Base-by-base conservation (phyloP, 345 rosid genomes). In the Geranium rotundifolium region DNA sequence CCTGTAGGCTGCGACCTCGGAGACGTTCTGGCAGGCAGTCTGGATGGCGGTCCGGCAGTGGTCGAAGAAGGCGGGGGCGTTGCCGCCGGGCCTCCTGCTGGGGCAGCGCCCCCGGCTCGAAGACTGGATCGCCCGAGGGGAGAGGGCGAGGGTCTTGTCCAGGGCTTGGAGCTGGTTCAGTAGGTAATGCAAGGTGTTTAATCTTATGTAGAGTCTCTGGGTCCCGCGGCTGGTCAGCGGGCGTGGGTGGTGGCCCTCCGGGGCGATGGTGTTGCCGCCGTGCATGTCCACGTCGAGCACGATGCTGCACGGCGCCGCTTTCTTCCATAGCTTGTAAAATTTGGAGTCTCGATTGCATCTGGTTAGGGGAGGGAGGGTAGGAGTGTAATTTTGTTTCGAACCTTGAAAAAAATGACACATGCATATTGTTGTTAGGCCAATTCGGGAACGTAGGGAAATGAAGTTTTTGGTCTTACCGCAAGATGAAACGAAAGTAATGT, bases 151-250 rank as follows among this genome's bases (percentile, higher is more conserved):
- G n/a, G n/a, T n/a, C 75, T 89, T 92, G 67, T 89, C 88, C 15
- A 92, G 82, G 34, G 91, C 78, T 63, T 89, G 88, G 66, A 89
- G 81, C 62, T 87, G 86, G 27, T 90, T 75, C 57, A 78, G 80
- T 59, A 89, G 76, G 67, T 82, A 92, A 55, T 89, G 93, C 58
- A 92, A 60, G 17, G 97, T 87, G 73, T 89, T 92, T 58, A 92
- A 88, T 58, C 91, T 88, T 58, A 92, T 82, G 57, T 89, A 89
- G 7, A 87, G 85, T 46, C 97, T 89, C 56, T 89, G 97, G 0
- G 98, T 92, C 17, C 98, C 91, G 0, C 97, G 95, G 73, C 97
- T 87, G 0, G 95, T 89, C 12, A 96, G 85, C 10, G 90, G 97
- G 5, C 93, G 84, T 87, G 89, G 3, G 77, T 85, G 7, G 81